Evolutionary conservation across 2,329 filamentous ascomycete genomes (phyloP).

Genomic region (Albifimbria verrucaria): DNA sequence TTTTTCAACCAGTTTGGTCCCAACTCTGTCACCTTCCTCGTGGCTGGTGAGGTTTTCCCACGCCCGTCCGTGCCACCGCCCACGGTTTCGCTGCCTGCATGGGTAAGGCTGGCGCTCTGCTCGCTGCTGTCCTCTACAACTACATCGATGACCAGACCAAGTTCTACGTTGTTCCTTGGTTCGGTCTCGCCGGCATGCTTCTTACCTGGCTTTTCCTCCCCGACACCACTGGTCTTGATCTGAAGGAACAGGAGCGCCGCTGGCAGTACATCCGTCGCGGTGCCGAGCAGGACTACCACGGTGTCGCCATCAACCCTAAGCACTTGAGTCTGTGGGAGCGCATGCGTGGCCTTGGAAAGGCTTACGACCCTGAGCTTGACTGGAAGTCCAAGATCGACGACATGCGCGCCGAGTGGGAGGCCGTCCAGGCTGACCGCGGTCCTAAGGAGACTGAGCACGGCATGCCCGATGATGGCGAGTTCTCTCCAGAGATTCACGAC

Average conservation of each 20-base stretch:
- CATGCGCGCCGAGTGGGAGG: slow-evolving; percentile 65
- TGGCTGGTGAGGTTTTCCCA: slow-evolving; percentile 96
- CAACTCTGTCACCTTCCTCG: slow-evolving; percentile 94
- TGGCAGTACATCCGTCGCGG: slow-evolving; percentile 84
- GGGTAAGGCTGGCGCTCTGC: slow-evolving; percentile 84
- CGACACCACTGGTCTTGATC: slow-evolving; percentile 93
- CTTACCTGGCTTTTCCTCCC: slow-evolving; percentile 84
- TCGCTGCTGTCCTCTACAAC: slow-evolving; percentile 88
- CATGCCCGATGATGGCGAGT: slow-evolving; percentile 45
- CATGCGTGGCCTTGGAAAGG: slow-evolving; percentile 70
- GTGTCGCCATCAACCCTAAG: slow-evolving; percentile 84
- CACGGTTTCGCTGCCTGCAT: slow-evolving; percentile 92
- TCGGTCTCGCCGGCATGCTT: slow-evolving; percentile 81
- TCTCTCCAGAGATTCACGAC: slow-evolving; percentile 50
- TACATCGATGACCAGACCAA: slow-evolving; percentile 84
- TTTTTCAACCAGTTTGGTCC: slow-evolving; percentile 99
- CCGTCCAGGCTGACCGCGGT: slow-evolving; percentile 41
- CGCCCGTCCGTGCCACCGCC: slow-evolving; percentile 85
- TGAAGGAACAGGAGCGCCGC: slow-evolving; percentile 94
- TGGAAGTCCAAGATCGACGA: slow-evolving; percentile 82
- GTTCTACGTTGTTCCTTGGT: slow-evolving; percentile 94
- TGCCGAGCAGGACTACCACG: slow-evolving; percentile 80
- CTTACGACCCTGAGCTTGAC: slow-evolving; percentile 80
- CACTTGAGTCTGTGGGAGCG: slow-evolving; percentile 90
- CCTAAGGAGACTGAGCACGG: slow-evolving; percentile 45